Evolutionary conservation across 257 asterid genomes (phyloP).

Genomic region (Solanum bukasovii): DNA sequence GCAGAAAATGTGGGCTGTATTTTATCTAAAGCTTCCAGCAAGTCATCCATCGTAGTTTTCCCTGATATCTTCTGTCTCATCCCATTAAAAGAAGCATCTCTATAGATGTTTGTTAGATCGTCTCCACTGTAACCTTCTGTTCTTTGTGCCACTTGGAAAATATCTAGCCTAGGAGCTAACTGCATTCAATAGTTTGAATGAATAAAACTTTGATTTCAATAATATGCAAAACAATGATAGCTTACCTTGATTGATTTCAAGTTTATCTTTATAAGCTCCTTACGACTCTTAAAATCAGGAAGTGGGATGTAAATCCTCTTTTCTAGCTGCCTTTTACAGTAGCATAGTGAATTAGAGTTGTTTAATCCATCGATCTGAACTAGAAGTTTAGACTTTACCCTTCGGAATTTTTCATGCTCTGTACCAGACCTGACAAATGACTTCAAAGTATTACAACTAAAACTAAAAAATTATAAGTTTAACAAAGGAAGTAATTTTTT

Average conservation of each 20-base stretch:
- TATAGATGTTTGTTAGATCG: slow-evolving; percentile 77
- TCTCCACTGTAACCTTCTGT: background rate
- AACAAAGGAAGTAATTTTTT: background rate
- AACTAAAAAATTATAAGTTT: background rate
- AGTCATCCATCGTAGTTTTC: slow-evolving; percentile 67
- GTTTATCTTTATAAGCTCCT: slow-evolving; percentile 81
- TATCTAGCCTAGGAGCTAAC: slow-evolving; percentile 50
- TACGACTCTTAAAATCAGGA: slow-evolving; percentile 75
- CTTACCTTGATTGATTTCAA: slow-evolving; percentile 77
- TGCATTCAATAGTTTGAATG: background rate
- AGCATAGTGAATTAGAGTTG: slow-evolving; percentile 27
- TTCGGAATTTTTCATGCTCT: slow-evolving; percentile 83
- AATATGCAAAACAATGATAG: background rate
- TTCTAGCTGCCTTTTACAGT: slow-evolving; percentile 76
- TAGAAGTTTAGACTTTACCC: slow-evolving; percentile 78
- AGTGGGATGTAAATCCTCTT: slow-evolving; percentile 87
- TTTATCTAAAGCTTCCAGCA: slow-evolving; percentile 68
- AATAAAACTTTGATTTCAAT: background rate
- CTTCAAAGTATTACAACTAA: background rate
- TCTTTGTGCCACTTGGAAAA: background rate
- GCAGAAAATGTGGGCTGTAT: slow-evolving; percentile 90
- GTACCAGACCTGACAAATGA: slow-evolving; percentile 57
- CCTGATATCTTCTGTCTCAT: slow-evolving; percentile 76
- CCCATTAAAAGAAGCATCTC: slow-evolving; percentile 81
- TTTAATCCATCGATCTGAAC: slow-evolving; percentile 90